Evolutionary conservation across 2,329 filamentous ascomycete species (phyloP), one percentile per base, ranked within the genome.

Genomic region (Pleoardoris graminearum): DNA sequence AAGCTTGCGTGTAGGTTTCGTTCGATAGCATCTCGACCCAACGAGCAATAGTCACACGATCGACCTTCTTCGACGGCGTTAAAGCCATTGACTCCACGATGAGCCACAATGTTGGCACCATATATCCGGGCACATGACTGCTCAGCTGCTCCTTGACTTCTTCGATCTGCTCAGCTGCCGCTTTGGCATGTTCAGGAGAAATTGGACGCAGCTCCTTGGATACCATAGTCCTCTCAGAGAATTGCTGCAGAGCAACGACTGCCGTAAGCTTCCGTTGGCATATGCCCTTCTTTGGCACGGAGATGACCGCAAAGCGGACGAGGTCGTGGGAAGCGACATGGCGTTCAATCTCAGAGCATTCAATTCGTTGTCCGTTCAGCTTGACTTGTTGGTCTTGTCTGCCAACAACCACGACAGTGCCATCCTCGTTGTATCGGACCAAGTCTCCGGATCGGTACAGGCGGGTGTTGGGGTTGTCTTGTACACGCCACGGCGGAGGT

Each of bases 371-470:
- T 7, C 68, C 68, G 22, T 65, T 58, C 35, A 69, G 54, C 50
- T 70, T 70, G 44, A 69, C 62, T 50, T 69, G 66, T 3, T 62
- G 60, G 25, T 70, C 68, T 25, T 62, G 67, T 10, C 67, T 61
- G 4, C 67, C 66, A 29, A 66, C 54, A 38, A 65, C 67, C 19
- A 48, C 27, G 4, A 66, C 30, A 3, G 42, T 41, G 1, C 65
- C 65, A 37, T 66, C 63, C 8, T 39, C 29, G 19, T 27, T 29
- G n/a, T 61, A 55, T 11, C 51, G 46, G 3, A 54, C 59, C 1
- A 63, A 46, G 33, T 67, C 65, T 1, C 65, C 65, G 1, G 65
- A 66, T n/a, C 52, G 48, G 47, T 68, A 68, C 39, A 29, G 17
- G 43, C 47, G 22, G 50, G 76, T 0, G 58, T 55, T 3, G 51